These are phyloP conservation scores for Lipomyces yamadae DNA, from an alignment of 805 yeast species.

Conservation along the genomic window DNA sequence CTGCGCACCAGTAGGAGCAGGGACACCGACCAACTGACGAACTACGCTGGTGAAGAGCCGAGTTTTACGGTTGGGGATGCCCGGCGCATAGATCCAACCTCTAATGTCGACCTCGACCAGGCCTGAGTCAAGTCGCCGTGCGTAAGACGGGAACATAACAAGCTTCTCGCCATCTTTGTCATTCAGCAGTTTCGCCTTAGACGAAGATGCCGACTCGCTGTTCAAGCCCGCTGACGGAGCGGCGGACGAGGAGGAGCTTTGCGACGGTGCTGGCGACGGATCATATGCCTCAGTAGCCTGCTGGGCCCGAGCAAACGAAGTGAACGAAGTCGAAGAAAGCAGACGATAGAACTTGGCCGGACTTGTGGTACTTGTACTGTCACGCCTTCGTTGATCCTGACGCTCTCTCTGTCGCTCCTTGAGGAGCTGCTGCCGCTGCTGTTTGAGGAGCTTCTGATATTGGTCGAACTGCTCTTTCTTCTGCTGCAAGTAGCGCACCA, in stretches of 20 bases:
- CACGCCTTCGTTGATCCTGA: constrained; percentile 4
- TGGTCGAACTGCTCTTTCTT: constrained; percentile 37
- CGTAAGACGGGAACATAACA: constrained; percentile 63
- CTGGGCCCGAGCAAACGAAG: constrained; percentile 34
- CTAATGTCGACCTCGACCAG: constrained; percentile 64
- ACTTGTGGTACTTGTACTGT: not conserved
- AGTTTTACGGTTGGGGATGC: constrained; percentile 72
- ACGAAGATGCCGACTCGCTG: not conserved
- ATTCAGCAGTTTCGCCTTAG: constrained; percentile 18
- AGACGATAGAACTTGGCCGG: constrained; percentile 22
- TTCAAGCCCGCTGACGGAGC: not conserved
- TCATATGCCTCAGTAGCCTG: constrained; percentile 3
- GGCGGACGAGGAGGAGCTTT: not conserved
- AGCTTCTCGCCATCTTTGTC: constrained; percentile 58
- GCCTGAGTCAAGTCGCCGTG: constrained; percentile 46
- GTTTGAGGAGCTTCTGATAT: constrained; percentile 32
- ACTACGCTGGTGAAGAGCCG: constrained; percentile 69
- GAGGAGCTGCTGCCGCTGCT: constrained; percentile 30
- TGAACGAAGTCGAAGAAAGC: constrained; percentile 36
- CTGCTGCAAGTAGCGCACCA: constrained; percentile 30
- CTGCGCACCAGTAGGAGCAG: constrained; percentile 26
- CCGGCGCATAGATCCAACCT: constrained; percentile 75
- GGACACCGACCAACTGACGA: constrained; percentile 61
- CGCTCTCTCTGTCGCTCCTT: constrained; percentile 19
- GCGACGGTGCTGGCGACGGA: not conserved